phyloP scores from a whole-genome alignment of 78 protist species.

The Cavenderia fasciculata region DNA sequence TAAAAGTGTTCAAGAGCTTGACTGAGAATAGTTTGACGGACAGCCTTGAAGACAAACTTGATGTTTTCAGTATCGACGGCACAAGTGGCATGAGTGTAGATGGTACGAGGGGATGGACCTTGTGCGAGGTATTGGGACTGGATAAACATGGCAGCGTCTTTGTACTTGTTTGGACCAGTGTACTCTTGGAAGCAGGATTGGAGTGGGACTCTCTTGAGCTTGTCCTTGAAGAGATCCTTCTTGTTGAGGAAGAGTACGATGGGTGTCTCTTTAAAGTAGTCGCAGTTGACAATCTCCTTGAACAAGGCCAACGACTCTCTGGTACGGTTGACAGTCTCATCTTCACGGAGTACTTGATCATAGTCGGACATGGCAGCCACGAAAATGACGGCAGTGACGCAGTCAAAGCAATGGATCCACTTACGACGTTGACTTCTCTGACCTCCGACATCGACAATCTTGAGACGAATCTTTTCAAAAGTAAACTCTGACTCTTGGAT shows the following conservation, averaged over 20 bases:
- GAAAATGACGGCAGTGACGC: conserved; percentile 90
- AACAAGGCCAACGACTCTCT: conserved; percentile 81
- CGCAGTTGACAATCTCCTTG: conserved; percentile 85
- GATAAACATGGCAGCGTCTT: conserved; percentile 81
- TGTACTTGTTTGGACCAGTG: conserved; percentile 76
- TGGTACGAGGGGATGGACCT: conserved; percentile 75
- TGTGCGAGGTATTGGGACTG: conserved; percentile 63
- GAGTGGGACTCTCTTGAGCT: conserved; percentile 84
- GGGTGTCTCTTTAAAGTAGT: conserved; percentile 83
- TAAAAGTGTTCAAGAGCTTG: conserved; percentile 77
- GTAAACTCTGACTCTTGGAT: conserved; percentile 80
- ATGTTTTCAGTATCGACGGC: conserved; percentile 89
- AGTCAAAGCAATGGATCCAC: conserved; percentile 91
- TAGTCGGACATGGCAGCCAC: conserved; percentile 83
- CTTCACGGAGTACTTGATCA: conserved; percentile 84
- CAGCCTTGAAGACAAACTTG: conserved; percentile 83
- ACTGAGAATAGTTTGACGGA: conserved; percentile 74
- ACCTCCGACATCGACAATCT: conserved; percentile 94
- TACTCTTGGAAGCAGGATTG: conserved; percentile 84
- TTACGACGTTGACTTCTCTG: conserved; percentile 91
- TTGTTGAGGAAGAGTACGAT: conserved; percentile 88
- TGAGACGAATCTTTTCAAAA: conserved; percentile 51
- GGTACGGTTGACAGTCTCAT: conserved; percentile 85
- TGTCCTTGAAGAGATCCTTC: conserved; percentile 89
- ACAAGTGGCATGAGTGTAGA: conserved; percentile 86